Percentiles rank a stretch among this genome's conserved stretches.
Evolutionary conservation across 192 early-diverging fungal genomes (phyloP).

Genomic region (Backusella tarrabulga): DNA sequence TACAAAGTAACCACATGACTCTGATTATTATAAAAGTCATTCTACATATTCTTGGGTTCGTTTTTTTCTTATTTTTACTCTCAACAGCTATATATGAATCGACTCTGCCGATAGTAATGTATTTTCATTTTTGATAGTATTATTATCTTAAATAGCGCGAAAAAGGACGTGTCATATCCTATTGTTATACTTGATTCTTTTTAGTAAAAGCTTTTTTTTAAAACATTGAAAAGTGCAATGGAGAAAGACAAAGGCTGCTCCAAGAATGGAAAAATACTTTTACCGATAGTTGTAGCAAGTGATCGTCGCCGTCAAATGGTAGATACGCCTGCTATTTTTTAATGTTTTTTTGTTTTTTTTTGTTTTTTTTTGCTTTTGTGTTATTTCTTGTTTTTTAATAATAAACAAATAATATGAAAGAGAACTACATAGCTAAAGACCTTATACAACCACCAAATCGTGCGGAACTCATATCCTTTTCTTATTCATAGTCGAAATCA

Average conservation of each 20-base stretch:
- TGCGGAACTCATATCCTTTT: slow-evolving; percentile 26
- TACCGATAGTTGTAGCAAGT: neutral
- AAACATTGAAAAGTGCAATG: neutral
- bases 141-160: too few relatives aligned
- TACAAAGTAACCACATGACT: too few relatives aligned
- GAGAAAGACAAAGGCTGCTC: neutral
- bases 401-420: neutral
- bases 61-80: too few relatives aligned
- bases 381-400: neutral
- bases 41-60: too few relatives aligned
- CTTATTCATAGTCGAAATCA: neutral
- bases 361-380: neutral
- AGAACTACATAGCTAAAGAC: neutral
- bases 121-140: too few relatives aligned
- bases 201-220: too few relatives aligned
- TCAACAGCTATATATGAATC: too few relatives aligned
- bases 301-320: neutral
- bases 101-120: too few relatives aligned
- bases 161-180: neutral
- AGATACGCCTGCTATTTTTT: neutral
- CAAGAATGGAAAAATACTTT: neutral
- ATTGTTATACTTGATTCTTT: too few relatives aligned
- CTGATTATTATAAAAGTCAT: too few relatives aligned
- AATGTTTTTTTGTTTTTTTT: neutral
- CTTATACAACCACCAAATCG: neutral